Evolutionary conservation across 768 basidiomycete species (phyloP).

Genomic region (Hericium rajendrae): DNA sequence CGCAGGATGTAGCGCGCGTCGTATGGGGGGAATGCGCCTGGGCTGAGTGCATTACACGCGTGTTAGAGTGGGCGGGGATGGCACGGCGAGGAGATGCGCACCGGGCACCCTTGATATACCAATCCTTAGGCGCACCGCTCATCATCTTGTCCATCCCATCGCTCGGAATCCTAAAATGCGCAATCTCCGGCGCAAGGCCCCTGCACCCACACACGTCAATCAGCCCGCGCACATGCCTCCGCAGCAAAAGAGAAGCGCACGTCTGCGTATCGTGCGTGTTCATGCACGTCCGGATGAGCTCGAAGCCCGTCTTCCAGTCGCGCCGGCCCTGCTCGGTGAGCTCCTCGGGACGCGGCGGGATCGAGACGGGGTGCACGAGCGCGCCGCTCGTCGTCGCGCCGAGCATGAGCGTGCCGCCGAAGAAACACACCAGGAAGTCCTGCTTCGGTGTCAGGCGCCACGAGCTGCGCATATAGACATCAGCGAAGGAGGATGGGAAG

Average conservation of each 20-base stretch:
- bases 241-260: constrained; percentile 32
- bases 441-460: constrained; percentile 83
- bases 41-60: constrained; percentile 6
- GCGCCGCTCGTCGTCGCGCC: constrained; percentile 70
- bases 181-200: constrained; percentile 84
- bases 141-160: constrained; percentile 40
- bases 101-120: constrained; percentile 87
- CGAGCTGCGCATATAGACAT: constrained; percentile 27
- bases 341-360: constrained; percentile 57
- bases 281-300: constrained; percentile 83
- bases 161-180: constrained; percentile 63
- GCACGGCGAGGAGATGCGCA: constrained; percentile 22
- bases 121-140: constrained; percentile 45
- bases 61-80: not conserved
- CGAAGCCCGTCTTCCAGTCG: constrained; percentile 76
- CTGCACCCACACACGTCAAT: constrained; percentile 27
- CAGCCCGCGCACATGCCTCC: not conserved
- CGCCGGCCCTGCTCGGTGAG: constrained; percentile 53
- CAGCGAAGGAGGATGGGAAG: not conserved
- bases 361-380: constrained; percentile 39
- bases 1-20: constrained; percentile 93
- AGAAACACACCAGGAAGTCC: constrained; percentile 93
- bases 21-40: constrained; percentile 33
- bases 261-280: constrained; percentile 75
- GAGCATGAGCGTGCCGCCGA: constrained; percentile 86